These are phyloP conservation scores for Cyphellophora europaea DNA, from an alignment of 2,329 filamentous ascomycete species.

Conservation along the genomic window DNA sequence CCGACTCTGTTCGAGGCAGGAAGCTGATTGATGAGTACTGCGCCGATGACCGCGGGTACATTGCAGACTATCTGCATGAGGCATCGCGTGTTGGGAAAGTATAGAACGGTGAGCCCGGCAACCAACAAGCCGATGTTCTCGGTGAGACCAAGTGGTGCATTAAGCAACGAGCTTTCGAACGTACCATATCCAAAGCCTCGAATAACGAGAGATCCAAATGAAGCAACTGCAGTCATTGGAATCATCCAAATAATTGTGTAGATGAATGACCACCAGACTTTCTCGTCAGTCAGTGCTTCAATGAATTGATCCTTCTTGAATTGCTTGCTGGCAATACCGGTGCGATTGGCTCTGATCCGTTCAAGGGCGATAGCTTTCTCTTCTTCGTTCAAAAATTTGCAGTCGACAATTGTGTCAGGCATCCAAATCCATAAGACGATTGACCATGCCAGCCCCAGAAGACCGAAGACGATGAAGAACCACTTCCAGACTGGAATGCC, in stretches of 20 bases:
- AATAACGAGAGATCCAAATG: constrained; percentile 28
- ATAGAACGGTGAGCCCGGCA: too few species aligned
- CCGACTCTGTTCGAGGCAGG: too few species aligned
- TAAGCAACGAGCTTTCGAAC: constrained; percentile 25
- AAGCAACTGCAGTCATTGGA: constrained; percentile 46
- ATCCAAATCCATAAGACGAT: constrained; percentile 28
- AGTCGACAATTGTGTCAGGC: constrained; percentile 39
- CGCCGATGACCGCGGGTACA: too few species aligned
- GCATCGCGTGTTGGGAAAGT: too few species aligned
- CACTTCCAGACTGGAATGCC: constrained; percentile 38
- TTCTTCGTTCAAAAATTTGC: constrained; percentile 31
- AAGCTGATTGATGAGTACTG: too few species aligned
- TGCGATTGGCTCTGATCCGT: constrained; percentile 41
- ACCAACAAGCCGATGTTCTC: too few species aligned
- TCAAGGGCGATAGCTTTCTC: constrained; percentile 41
- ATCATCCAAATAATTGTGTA: constrained; percentile 45
- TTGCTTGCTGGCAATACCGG: constrained; percentile 41
- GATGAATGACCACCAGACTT: constrained; percentile 50
- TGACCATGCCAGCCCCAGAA: constrained; percentile 20
- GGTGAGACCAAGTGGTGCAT: too few species aligned
- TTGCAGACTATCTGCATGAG: too few species aligned
- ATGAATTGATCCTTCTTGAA: constrained; percentile 37
- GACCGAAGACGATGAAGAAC: constrained; percentile 28
- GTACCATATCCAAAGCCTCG: constrained; percentile 29
- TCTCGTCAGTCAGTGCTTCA: constrained; percentile 42